These are phyloP conservation scores for Paracoccidioides lutzii DNA, from an alignment of 2,329 filamentous ascomycete species.

Conservation along the genomic window DNA sequence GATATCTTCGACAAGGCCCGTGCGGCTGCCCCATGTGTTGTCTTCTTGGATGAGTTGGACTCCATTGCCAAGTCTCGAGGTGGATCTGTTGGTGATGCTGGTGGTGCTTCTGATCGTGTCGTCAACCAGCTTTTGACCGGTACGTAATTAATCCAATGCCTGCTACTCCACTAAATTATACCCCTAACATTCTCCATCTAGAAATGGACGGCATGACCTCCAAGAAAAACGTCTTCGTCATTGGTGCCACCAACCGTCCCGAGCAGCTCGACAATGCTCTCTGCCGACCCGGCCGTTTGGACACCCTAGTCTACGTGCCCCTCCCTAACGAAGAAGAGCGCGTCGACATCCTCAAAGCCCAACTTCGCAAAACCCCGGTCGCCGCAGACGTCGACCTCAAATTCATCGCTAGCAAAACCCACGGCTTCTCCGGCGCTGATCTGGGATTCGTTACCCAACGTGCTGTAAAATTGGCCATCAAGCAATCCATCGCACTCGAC, in stretches of 20 bases:
- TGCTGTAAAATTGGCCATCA: slow-evolving; percentile 98
- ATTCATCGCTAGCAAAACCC: slow-evolving; percentile 91
- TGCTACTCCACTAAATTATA: slow-evolving; percentile 4
- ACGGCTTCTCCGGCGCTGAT: slow-evolving; percentile 99
- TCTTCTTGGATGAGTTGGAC: slow-evolving; percentile 97
- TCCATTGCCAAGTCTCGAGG: slow-evolving; percentile 99
- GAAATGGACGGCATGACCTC: slow-evolving; percentile 99
- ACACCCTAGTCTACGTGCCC: slow-evolving; percentile 96
- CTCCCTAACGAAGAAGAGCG: slow-evolving; percentile 85
- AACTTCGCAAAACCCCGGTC: slow-evolving; percentile 96
- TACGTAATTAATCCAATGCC: slow-evolving; percentile 38
- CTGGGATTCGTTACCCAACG: slow-evolving; percentile 97
- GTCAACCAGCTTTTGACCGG: slow-evolving; percentile 98
- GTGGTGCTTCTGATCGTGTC: slow-evolving; percentile 96
- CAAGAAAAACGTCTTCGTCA: slow-evolving; percentile 99
- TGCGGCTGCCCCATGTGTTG: slow-evolving; percentile 91
- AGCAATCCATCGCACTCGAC: slow-evolving; percentile 79
- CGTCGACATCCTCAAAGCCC: slow-evolving; percentile 79
- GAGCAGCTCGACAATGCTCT: slow-evolving; percentile 97
- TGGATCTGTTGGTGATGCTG: slow-evolving; percentile 88
- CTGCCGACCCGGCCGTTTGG: slow-evolving; percentile 95
- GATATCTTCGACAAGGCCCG: slow-evolving; percentile 99
- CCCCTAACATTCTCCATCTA: slow-evolving; percentile 35
- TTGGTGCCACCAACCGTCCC: slow-evolving; percentile 94
- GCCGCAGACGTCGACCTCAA: slow-evolving; percentile 72